phyloP scores from a whole-genome alignment of 768 basidiomycete species.

The Coprinellus micaceus region DNA sequence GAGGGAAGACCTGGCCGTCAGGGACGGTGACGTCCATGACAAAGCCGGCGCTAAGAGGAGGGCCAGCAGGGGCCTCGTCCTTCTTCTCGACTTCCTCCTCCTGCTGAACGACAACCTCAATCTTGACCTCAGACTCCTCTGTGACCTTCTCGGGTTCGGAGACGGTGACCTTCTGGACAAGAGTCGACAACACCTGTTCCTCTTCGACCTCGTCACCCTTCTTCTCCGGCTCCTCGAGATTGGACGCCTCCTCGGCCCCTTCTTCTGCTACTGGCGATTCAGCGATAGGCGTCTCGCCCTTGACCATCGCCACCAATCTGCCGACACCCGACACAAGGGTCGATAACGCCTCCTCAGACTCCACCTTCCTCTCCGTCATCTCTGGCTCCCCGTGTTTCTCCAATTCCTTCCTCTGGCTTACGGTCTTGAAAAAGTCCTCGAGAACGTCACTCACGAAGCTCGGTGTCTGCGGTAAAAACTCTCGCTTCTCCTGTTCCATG shows the following conservation, averaged over 20 bases:
- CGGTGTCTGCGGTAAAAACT: not conserved
- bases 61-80: not conserved
- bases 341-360: not conserved
- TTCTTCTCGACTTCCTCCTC: not conserved
- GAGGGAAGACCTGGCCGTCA: slow-evolving; percentile 74
- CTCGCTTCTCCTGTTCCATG: not conserved
- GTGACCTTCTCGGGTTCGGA: too few species aligned
- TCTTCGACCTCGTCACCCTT: not conserved
- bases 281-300: not conserved
- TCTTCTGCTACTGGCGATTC: not conserved
- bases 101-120: not conserved
- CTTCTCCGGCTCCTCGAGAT: not conserved
- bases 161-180: too few species aligned
- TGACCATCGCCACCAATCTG: not conserved
- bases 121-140: not conserved
- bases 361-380: not conserved
- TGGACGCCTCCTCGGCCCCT: not conserved
- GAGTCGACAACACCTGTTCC: too few species aligned
- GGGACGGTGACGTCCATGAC: slow-evolving; percentile 67
- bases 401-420: not conserved
- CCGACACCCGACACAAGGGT: not conserved
- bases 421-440: not conserved
- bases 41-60: slow-evolving; percentile 48
- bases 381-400: not conserved
- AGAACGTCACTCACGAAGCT: slow-evolving; percentile 9